Evolutionary conservation across 2,329 filamentous ascomycete genomes (phyloP), one percentile per base, ranked within the genome.

Genomic region (Phialophora macrospora): DNA sequence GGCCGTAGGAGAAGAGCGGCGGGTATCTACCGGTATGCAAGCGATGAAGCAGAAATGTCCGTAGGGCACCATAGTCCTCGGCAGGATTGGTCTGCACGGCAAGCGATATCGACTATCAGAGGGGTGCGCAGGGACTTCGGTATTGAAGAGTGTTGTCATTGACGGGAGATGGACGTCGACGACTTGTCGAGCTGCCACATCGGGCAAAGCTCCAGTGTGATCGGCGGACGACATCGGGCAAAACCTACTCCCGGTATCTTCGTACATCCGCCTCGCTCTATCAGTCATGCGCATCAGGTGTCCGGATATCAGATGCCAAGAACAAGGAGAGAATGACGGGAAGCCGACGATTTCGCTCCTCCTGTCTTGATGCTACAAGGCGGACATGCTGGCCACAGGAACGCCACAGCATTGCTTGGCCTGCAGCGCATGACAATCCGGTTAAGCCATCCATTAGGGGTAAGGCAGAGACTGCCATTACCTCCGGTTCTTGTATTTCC

Each of bases 61-160:
- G 48, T 17, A 51, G 8, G 24, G 9, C 20, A 28, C 4, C 28
- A 55, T 30, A 20, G 0, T 32, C 34, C 28, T 8, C 20, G 17
- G 52, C 26, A 20, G 52, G 52, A 55, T 55, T 55, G 52, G 52
- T 28, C 28, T 55, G 52, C 24, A 28, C 11, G 28, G 52, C 12
- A 55, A 55, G 52, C 52, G 52, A 55, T 55, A 55, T 55, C 52
- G 28, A 14, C 52, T 55, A 55, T 55, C 52, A 28, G 48, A 11
- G 48, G 17, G 20, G 20, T 51, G 20, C 12, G 48, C 48, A 26
- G 24, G n/a, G 11, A 22, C 6, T 51, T 2, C 48, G 48, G 48
- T 51, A 51, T 51, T 14, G 48, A 14, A 26, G 22, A 51, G 48
- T 51, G 48, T 51, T 26, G 48, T 51, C 48, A 51, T 51, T 51